Evolutionary conservation across 2,329 filamentous ascomycete species (phyloP).

Genomic region (Parastagonospora nodorum): DNA sequence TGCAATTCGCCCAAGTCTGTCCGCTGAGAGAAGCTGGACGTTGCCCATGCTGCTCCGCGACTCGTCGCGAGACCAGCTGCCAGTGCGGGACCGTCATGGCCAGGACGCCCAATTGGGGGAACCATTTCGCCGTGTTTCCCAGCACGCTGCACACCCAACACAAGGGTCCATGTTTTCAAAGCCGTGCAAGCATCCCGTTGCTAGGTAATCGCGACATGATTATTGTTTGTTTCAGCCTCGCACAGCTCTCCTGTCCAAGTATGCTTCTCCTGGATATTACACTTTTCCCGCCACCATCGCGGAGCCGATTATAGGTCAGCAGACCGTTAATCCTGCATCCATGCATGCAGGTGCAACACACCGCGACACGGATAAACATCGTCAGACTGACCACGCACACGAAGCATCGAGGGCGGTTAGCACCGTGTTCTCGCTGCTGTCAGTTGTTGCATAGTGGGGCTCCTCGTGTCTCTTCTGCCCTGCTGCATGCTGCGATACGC

Average conservation of each 20-base stretch:
- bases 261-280: not conserved
- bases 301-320: constrained; percentile 11
- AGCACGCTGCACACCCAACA: not conserved
- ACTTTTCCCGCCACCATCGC: not conserved
- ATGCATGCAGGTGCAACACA: not conserved
- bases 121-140: not conserved
- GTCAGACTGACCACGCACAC: not conserved
- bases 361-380: not conserved
- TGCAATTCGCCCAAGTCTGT: too few species aligned
- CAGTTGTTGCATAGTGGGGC: constrained; percentile 17
- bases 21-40: too few species aligned
- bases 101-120: not conserved
- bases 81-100: not conserved
- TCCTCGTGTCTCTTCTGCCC: constrained; percentile 13
- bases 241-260: not conserved
- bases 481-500: constrained; percentile 16
- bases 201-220: constrained; percentile 2
- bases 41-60: not conserved
- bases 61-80: not conserved
- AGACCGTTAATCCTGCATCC: constrained; percentile 9
- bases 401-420: constrained; percentile 25
- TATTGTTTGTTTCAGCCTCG: constrained; percentile 19
- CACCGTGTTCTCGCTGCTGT: constrained; percentile 20
- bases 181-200: constrained; percentile 3
- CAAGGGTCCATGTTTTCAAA: not conserved